Evolutionary conservation across 148 eudicot species (phyloP).

Genomic region (Polygonum aviculare): DNA sequence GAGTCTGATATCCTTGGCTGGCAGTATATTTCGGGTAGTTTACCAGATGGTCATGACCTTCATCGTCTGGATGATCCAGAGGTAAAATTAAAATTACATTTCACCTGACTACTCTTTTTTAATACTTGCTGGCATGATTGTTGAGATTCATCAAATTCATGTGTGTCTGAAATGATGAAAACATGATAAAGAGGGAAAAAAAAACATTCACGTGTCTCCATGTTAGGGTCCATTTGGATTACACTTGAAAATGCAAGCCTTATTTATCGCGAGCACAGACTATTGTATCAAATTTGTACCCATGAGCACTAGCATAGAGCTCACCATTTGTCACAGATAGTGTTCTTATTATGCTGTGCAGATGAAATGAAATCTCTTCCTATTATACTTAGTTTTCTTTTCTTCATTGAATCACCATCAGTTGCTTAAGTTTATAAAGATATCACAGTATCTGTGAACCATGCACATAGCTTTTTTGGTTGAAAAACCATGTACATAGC

Average conservation of each 20-base stretch:
- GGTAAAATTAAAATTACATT: conserved; percentile 19
- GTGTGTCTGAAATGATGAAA: neutral
- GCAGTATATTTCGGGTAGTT: conserved; percentile 97
- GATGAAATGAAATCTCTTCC: neutral
- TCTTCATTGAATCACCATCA: neutral
- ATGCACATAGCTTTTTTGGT: neutral
- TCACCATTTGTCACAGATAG: neutral
- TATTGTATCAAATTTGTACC: neutral
- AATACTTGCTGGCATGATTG: neutral
- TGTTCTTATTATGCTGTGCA: neutral
- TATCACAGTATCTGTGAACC: neutral
- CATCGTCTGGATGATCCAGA: conserved; percentile 84
- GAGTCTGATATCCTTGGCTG: conserved; percentile 96
- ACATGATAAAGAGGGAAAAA: neutral
- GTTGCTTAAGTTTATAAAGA: neutral
- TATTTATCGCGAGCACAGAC: neutral
- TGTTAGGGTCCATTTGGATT: too few species aligned
- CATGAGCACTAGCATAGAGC: neutral
- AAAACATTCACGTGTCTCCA: too few species aligned
- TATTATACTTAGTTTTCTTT: neutral
- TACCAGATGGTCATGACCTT: conserved; percentile 93
- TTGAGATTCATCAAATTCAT: neutral
- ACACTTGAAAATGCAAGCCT: too few species aligned
- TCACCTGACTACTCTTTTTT: conserved; percentile 12
- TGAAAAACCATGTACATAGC: neutral